These are phyloP conservation scores for Calonectria fujianensis DNA, from an alignment of 2,329 filamentous ascomycete genomes.

Conservation along the genomic window DNA sequence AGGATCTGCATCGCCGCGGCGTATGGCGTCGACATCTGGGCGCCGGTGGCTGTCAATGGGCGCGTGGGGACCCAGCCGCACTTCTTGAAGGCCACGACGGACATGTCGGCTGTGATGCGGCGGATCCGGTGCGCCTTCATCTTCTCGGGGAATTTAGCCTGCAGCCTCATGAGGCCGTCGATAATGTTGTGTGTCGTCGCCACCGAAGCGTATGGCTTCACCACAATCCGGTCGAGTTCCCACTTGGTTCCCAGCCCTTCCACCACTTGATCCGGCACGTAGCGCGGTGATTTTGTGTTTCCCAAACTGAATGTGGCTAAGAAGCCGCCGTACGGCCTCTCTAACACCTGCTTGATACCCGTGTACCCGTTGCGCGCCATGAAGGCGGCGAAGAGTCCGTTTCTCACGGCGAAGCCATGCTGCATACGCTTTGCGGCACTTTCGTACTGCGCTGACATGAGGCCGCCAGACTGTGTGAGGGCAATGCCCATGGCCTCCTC, in stretches of 20 bases:
- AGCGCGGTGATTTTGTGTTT: slow-evolving; percentile 1
- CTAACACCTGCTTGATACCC: slow-evolving; percentile 15
- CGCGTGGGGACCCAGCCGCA: slow-evolving; percentile 14
- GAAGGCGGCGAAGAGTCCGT: slow-evolving; percentile 5
- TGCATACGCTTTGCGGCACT: slow-evolving; percentile 7
- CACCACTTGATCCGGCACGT: slow-evolving; percentile 15
- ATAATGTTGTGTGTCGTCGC: slow-evolving; percentile 22
- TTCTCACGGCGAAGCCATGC: slow-evolving; percentile 9
- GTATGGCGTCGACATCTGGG: slow-evolving; percentile 7
- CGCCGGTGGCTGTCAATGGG: slow-evolving; percentile 6
- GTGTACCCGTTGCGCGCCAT: slow-evolving; percentile 14
- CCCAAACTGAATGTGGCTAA: background rate
- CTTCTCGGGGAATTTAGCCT: background rate
- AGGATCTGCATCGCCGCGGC: slow-evolving; percentile 24
- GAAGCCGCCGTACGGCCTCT: slow-evolving; percentile 5
- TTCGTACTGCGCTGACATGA: slow-evolving; percentile 20
- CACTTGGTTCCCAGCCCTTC: slow-evolving; percentile 12
- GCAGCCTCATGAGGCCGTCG: slow-evolving; percentile 18
- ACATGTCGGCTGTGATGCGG: background rate
- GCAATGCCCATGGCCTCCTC: slow-evolving; percentile 20
- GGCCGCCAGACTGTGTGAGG: slow-evolving; percentile 1
- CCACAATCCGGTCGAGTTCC: slow-evolving; percentile 23
- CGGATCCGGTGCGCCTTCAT: slow-evolving; percentile 7
- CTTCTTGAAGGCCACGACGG: slow-evolving; percentile 7
- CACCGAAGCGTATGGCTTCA: slow-evolving; percentile 28